Percentiles rank a stretch among this genome's conserved stretches.
These are phyloP conservation scores for Prunus armeniaca DNA, from an alignment of 306 rosid species.

Conservation along the genomic window DNA sequence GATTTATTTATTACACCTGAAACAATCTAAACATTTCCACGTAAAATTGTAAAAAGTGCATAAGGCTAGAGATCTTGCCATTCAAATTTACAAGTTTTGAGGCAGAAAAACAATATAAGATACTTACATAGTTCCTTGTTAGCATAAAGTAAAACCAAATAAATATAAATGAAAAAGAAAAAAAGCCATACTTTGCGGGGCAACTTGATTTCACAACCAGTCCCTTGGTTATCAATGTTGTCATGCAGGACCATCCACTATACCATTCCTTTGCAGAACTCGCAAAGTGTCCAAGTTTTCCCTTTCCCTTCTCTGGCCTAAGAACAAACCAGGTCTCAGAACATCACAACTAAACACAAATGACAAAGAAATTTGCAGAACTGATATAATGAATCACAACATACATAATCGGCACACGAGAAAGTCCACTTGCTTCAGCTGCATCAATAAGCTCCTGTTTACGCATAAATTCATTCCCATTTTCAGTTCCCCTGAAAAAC, in stretches of 20 bases:
- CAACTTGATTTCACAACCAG: constrained; percentile 80
- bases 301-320: constrained; percentile 89
- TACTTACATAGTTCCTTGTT: not conserved
- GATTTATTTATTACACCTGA: not conserved
- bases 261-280: constrained; percentile 80
- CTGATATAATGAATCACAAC: constrained; percentile 20
- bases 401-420: constrained; percentile 77
- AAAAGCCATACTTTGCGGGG: constrained; percentile 77
- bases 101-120: not conserved
- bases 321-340: constrained; percentile 18
- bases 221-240: constrained; percentile 71
- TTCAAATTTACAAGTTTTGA: not conserved
- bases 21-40: not conserved
- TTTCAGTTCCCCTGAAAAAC: constrained; percentile 60
- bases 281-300: constrained; percentile 59
- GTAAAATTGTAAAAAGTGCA: not conserved
- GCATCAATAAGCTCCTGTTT: constrained; percentile 91
- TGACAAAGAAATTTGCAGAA: constrained; percentile 1
- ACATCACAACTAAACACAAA: constrained; percentile 18
- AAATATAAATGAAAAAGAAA: not conserved
- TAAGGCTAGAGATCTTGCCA: not conserved
- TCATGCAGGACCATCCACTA: constrained; percentile 94
- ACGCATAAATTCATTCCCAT: constrained; percentile 78
- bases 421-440: constrained; percentile 91
- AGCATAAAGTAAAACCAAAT: constrained; percentile 1